phyloP scores from a whole-genome alignment of 2,329 filamentous ascomycete genomes.

The Boeremia exigua region DNA sequence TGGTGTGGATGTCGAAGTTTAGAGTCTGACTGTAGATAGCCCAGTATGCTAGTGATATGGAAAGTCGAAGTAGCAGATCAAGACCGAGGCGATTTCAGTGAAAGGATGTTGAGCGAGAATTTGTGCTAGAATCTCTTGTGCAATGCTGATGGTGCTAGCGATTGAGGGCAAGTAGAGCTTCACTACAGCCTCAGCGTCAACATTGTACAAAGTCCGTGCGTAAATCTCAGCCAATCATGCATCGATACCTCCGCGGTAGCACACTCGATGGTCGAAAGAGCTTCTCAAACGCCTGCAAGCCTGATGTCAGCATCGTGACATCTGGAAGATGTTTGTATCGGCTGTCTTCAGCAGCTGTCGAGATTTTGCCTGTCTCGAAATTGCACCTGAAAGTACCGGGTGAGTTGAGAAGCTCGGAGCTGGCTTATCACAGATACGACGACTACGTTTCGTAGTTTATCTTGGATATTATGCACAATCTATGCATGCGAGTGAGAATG shows the following conservation, averaged over 20 bases:
- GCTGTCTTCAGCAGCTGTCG: too few relatives aligned
- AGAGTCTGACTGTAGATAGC: background rate
- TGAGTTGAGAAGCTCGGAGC: too few relatives aligned
- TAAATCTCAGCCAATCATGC: constrained; percentile 1
- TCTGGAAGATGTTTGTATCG: too few relatives aligned
- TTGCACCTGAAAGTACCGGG: too few relatives aligned
- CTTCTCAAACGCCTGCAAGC: background rate
- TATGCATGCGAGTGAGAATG: background rate
- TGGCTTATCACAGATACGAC: too few relatives aligned
- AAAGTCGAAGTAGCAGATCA: too few relatives aligned
- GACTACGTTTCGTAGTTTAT: too few relatives aligned
- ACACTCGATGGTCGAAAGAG: background rate
- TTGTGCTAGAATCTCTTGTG: background rate
- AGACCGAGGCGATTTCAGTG: background rate
- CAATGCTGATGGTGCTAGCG: background rate
- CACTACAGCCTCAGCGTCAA: constrained; percentile 3
- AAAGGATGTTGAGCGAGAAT: background rate
- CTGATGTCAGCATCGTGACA: too few relatives aligned
- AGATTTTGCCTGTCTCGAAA: too few relatives aligned
- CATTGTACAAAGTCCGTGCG: constrained; percentile 8
- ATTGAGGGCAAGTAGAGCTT: constrained; percentile 1
- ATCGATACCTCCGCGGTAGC: background rate
- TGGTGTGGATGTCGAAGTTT: constrained; percentile 1
- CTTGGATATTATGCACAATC: too few relatives aligned
- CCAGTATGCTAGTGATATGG: too few relatives aligned